Base-by-base conservation (phyloP, 768 basidiomycete species). In the Kwoniella newhampshirensis region DNA sequence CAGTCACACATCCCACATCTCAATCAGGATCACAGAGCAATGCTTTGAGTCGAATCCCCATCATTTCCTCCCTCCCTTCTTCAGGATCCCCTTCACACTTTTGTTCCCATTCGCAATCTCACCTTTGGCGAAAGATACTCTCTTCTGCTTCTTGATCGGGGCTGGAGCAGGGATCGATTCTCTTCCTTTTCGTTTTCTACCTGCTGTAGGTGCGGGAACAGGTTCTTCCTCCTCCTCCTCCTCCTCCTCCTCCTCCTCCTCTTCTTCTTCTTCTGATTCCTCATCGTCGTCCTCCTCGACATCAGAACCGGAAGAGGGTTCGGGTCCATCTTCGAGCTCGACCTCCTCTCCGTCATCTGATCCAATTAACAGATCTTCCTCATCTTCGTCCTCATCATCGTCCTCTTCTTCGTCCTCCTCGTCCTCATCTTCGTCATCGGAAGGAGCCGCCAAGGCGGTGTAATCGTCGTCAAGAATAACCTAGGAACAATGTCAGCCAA, bases 381-480 rank as follows among this genome's bases (percentile, higher is more conserved):
- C 69, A n/a, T 68, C 70, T 21, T 60, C 59, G 18, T 51, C 67
- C 15, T 67, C 67, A 11, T 66, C 61, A 1, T 60, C 63, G 6
- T 66, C 74, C 5, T 64, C 67, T 4, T 74, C 74, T 15, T 75
- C 75, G 3, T 64, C 75, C 4, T 74, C 74, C 13, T 83, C 71
- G 63, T 58, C 64, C 62, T 70, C 74, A 78, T 77, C 68, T 71
- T 59, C 60, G 32, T 65, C 63, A 15, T 67, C 66, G 13, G 58
- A 62, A n/a, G 56, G 58, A 27, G 77, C 77, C 20, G 76, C 76
- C 28, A 79, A 80, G 17, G 71, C 73, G 1, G 76, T 79, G 25
- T 77, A 79, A 45, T 80, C 79, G 1, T 79, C 79, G 27, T 76
- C 78, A 18, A 78, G 69, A 36, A 77, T 79, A 45, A 77, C 75